Evolutionary conservation across 257 asterid species (phyloP).

Genomic region (Nicotiana paniculata): DNA sequence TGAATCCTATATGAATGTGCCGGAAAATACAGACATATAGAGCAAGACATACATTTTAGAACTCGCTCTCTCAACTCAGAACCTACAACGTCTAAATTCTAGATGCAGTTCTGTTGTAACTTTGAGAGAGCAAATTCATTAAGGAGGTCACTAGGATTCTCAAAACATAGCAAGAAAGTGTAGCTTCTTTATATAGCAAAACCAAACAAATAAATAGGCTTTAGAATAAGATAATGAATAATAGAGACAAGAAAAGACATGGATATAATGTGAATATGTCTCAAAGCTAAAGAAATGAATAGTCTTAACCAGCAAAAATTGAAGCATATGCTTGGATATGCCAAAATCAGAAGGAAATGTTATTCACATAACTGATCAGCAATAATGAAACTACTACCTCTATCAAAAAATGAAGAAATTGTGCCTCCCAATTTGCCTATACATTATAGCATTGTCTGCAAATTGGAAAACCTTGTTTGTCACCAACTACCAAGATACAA

Average conservation of each 20-base stretch:
- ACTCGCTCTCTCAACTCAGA: not conserved
- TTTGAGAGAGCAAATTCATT: not conserved
- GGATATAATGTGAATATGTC: not conserved
- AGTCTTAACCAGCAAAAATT: conserved; percentile 1
- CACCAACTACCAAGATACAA: conserved; percentile 28
- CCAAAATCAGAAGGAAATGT: conserved; percentile 6
- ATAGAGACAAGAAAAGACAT: not conserved
- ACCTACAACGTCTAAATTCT: not conserved
- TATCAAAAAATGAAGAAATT: not conserved
- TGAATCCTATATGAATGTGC: not conserved
- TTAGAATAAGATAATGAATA: not conserved
- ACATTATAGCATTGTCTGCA: not conserved
- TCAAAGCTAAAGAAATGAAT: not conserved
- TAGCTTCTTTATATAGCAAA: not conserved
- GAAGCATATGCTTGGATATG: conserved; percentile 5
- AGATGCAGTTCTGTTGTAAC: not conserved
- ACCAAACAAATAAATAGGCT: not conserved
- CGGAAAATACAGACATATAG: not conserved
- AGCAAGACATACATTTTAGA: not conserved
- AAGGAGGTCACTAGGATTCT: not conserved
- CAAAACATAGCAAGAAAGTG: not conserved
- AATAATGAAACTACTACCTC: conserved; percentile 6
- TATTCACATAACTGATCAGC: conserved; percentile 7
- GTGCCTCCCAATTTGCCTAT: conserved; percentile 7
- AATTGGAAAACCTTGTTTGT: not conserved